phyloP scores from a whole-genome alignment of 805 yeast species.

The Kodamaea laetipori region DNA sequence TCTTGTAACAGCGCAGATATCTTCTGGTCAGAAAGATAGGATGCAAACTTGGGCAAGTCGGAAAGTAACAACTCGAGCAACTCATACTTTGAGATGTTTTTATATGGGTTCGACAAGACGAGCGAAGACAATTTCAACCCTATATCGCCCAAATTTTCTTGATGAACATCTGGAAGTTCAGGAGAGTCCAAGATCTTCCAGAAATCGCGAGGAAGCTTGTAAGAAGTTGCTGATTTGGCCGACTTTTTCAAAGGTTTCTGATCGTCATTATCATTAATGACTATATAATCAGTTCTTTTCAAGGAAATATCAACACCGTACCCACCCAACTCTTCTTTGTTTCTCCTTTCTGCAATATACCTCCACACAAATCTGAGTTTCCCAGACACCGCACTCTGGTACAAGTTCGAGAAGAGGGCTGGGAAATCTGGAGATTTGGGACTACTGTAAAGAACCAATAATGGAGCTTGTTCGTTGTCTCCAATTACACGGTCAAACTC shows the following conservation, averaged over 20 bases:
- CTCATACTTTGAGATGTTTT: conserved; percentile 27
- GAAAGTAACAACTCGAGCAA: conserved; percentile 42
- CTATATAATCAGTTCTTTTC: conserved; percentile 68
- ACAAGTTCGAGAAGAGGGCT: conserved; percentile 59
- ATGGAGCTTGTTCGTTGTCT: conserved; percentile 45
- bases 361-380: conserved; percentile 78
- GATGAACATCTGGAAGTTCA: conserved; percentile 30
- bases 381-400: conserved; percentile 59
- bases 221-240: conserved; percentile 16
- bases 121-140: conserved; percentile 46
- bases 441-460: conserved; percentile 70
- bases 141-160: conserved; percentile 31
- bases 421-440: conserved; percentile 50
- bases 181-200: conserved; percentile 15
- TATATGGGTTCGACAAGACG: conserved; percentile 28
- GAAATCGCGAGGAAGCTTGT: conserved; percentile 21
- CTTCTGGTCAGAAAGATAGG: conserved; percentile 8
- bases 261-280: conserved; percentile 58
- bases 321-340: conserved; percentile 43
- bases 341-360: conserved; percentile 39
- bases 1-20: conserved; percentile 26
- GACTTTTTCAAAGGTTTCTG: conserved; percentile 22
- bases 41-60: conserved; percentile 59
- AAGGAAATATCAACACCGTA: conserved; percentile 67
- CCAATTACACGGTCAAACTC: conserved; percentile 73